phyloP scores from a whole-genome alignment of 2,329 filamentous ascomycete species.

The Neodidymelliopsis sp. region DNA sequence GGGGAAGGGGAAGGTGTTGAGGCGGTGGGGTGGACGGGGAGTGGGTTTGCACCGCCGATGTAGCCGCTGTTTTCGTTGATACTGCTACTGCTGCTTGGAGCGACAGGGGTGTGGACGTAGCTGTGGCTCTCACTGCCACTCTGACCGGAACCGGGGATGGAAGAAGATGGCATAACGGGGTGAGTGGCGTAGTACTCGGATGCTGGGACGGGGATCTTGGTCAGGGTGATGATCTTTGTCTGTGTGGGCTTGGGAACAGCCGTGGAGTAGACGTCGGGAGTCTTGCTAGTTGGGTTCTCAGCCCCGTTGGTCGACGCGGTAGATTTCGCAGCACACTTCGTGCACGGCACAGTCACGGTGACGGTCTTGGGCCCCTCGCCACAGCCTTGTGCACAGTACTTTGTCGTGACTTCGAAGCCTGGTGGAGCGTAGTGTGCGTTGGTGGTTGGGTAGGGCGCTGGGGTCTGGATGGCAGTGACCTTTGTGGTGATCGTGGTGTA shows the following conservation, averaged over 20 bases:
- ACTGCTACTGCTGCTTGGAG: background rate
- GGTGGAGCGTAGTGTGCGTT: conserved; percentile 23
- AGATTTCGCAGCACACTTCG: too few species aligned
- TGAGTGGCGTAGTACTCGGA: conserved; percentile 17
- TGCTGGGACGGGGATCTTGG: conserved; percentile 23
- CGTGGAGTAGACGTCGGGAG: conserved; percentile 1
- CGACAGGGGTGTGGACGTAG: background rate
- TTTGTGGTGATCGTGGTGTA: conserved; percentile 41
- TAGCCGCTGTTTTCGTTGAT: too few species aligned
- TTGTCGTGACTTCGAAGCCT: conserved; percentile 40
- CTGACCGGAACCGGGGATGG: conserved; percentile 6
- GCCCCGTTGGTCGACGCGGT: background rate
- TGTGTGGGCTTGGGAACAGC: conserved; percentile 19
- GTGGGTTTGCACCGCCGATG: background rate
- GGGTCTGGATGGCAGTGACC: conserved; percentile 14
- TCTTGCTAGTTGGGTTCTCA: conserved; percentile 9
- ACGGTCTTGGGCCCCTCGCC: conserved; percentile 35
- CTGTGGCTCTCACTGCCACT: too few species aligned
- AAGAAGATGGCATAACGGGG: conserved; percentile 8
- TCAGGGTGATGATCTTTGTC: conserved; percentile 31
- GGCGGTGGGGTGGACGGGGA: conserved; percentile 10
- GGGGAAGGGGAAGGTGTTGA: background rate
- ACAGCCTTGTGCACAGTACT: conserved; percentile 37
- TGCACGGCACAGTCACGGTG: conserved; percentile 33
- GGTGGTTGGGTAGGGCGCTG: conserved; percentile 20